Conservation (phyloP, 257 asterid species). For the Petrea volubilis region DNA sequence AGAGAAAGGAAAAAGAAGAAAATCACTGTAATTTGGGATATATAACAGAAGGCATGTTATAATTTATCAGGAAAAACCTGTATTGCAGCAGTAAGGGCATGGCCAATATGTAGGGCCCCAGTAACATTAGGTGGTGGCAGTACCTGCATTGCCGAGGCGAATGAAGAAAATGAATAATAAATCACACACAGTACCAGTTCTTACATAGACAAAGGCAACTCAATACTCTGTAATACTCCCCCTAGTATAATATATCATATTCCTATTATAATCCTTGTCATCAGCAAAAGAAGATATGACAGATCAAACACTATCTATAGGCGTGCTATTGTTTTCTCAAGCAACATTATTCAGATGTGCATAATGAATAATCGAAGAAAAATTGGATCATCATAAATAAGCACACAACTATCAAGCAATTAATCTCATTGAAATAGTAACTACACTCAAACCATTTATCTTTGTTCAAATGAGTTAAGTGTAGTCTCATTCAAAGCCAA, state of each 20-base stretch:
- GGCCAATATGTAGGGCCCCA: slow-evolving; percentile 96
- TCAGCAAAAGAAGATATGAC: background rate
- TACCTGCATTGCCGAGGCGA: slow-evolving; percentile 52
- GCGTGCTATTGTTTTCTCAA: background rate
- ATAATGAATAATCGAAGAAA: no score
- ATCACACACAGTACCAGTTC: background rate
- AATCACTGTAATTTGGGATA: slow-evolving; percentile 7
- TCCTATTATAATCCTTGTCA: background rate
- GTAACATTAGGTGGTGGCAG: slow-evolving; percentile 97
- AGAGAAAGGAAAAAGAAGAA: background rate
- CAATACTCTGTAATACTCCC: background rate
- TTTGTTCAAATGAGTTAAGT: background rate
- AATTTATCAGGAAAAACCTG: slow-evolving; percentile 48
- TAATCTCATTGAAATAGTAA: background rate
- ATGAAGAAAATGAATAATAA: background rate
- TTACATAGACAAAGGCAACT: background rate
- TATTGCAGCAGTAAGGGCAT: slow-evolving; percentile 94
- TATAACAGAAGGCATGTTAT: slow-evolving; percentile 14
- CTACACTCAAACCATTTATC: background rate
- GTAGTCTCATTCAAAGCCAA: background rate
- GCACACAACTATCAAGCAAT: no score
- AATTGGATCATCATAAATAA: no score
- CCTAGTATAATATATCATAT: slow-evolving; percentile 3
- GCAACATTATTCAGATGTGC: no score
- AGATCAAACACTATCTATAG: background rate